Base-by-base conservation (phyloP, 2,329 filamentous ascomycete species). In the Colletotrichum sp. region DNA sequence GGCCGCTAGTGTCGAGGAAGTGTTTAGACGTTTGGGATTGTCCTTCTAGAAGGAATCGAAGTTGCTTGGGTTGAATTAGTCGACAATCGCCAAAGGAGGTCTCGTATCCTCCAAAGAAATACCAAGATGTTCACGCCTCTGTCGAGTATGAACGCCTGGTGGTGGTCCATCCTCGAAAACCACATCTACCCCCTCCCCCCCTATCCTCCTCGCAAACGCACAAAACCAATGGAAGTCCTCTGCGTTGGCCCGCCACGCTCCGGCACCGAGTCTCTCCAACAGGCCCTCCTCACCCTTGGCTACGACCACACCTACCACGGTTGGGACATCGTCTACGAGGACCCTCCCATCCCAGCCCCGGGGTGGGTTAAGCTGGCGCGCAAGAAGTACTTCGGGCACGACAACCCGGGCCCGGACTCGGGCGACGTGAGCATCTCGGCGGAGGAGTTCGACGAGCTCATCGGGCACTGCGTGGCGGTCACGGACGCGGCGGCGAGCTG, bases 401-500 rank as follows among this genome's bases (percentile, higher is more conserved):
- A 55, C 63, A 43, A 43, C n/a, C 58, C 29, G 5, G 27, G 12
- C 0, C 21, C 24, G 4, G 24, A 33, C 31, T 34, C 27, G 13
- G 70, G 71, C 1, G 75, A 78, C 3, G 63, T 54, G 24, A n/a
- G 36, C 18, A 74, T 74, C 36, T 57, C 67, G 21, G 69, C 70
- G 0, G 76, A 73, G 5, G 78, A 81, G 27, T 81, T 82, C 27
- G 79, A 82, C 66, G 73, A 74, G 16, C 31, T 82, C 9, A 63
- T 82, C n/a, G 79, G 80, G 11, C 76, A 80, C 69, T 73, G 69
- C 6, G 77, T 77, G 0, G 86, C 86, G 8, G 82, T 85, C 6
- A 85, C 86, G 9, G 87, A 88, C 74, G 77, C 82, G 2, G 83
- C 86, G 3, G 82, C 81, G 4, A 82, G 74, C 11, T 76, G 83